phyloP scores from a whole-genome alignment of 2,329 filamentous ascomycete species.

The Aspergillus spinulosporus region DNA sequence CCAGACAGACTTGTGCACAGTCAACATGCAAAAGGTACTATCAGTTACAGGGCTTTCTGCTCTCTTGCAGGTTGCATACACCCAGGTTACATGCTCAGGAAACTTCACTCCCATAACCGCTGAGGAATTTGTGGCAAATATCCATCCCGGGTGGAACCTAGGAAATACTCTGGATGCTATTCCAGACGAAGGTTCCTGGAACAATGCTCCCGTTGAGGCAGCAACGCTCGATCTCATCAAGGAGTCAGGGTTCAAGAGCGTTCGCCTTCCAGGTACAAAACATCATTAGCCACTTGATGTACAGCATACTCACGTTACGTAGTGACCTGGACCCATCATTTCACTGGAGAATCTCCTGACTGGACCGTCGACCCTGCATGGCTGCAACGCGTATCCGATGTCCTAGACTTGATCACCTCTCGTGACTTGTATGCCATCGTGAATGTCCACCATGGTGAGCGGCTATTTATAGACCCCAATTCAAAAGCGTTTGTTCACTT shows the following conservation, averaged over 20 bases:
- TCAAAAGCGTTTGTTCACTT: background rate
- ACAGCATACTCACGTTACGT: conserved; percentile 7
- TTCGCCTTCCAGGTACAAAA: conserved; percentile 52
- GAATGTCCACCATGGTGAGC: conserved; percentile 57
- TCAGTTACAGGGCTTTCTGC: conserved; percentile 15
- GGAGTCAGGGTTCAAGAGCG: conserved; percentile 57
- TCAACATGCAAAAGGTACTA: conserved; percentile 17
- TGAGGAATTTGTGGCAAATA: conserved; percentile 47
- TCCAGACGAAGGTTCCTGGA: conserved; percentile 60
- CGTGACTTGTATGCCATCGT: conserved; percentile 56
- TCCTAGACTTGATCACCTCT: conserved; percentile 57
- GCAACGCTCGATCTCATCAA: conserved; percentile 56
- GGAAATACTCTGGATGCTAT: conserved; percentile 62
- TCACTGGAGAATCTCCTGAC: conserved; percentile 49
- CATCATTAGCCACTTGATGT: background rate
- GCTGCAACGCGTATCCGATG: conserved; percentile 59
- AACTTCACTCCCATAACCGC: conserved; percentile 51
- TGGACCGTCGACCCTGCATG: conserved; percentile 57
- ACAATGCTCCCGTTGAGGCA: conserved; percentile 54
- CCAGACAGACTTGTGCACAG: background rate
- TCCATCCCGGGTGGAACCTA: conserved; percentile 62
- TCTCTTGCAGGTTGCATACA: conserved; percentile 13
- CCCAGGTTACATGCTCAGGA: conserved; percentile 38
- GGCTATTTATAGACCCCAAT: background rate
- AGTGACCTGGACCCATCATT: conserved; percentile 62